Evolutionary conservation across 2,329 filamentous ascomycete species (phyloP), one percentile per base, ranked within the genome.

Genomic region (Pseudocercospora crystallina): DNA sequence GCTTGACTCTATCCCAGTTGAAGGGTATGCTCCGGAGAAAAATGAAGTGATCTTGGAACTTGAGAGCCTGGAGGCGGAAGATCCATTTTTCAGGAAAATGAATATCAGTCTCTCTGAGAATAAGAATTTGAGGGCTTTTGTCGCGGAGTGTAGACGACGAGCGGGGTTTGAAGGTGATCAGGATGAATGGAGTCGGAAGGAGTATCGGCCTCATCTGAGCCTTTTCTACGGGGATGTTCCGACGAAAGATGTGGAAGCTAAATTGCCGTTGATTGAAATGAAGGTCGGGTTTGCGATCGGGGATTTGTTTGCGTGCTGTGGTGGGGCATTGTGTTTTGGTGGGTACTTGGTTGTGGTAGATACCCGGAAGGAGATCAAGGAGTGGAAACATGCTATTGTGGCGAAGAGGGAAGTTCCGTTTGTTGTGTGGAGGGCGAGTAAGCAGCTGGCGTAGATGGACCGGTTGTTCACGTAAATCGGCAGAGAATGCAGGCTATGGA

Each of bases 291-390:
- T 62, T 20, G 60, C 60, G 8, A 49, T 57, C 33, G 60, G 60
- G 17, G 60, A 62, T 53, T 26, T 61, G 15, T 62, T 62, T 38
- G 60, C 60, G 29, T 62, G 60, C 17, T 62, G 60, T 54, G 60
- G 60, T 17, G 60, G 60, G 2, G 53, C 58, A 31, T 51, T 62
- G 44, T 57, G 54, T 49, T 43, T 62, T 48, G 60, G 60, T n/a
- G 58, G 58, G 8, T 34, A 51, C 14, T 36, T 62, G 51, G 56
- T 59, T n/a, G 14, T 62, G 38, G 60, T 62, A 8, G 60, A 62
- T 46, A 62, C 58, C n/a, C 52, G 47, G 30, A 53, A 46, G 38
- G 45, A 47, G 13, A 50, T 61, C 15, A 30, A 39, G n/a, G 54
- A 56, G 32, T 61, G 58, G 60, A 49, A 54, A 15, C 42, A 54